Percentiles rank a stretch among this genome's conserved stretches.
Conservation (phyloP, 2,329 filamentous ascomycete species). For the Aspergillus fijiensis region DNA sequence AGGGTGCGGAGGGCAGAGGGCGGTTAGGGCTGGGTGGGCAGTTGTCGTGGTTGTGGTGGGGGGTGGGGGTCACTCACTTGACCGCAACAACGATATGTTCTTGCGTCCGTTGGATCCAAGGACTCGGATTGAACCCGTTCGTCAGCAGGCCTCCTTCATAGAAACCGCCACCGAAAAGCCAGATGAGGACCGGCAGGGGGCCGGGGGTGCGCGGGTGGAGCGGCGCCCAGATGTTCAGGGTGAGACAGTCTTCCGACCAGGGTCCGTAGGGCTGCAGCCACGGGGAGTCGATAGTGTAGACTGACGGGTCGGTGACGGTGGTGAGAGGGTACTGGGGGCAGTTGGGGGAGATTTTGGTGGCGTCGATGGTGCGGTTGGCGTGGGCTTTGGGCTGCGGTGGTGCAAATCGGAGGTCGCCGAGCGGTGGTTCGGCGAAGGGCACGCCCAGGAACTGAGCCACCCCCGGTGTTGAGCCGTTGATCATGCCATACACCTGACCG, state of each 20-base stretch:
- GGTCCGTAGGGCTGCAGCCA: slow-evolving; percentile 3
- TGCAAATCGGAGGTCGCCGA: neutral
- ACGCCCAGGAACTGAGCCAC: slow-evolving; percentile 1
- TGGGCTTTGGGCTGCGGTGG: no score
- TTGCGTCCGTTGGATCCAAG: no score
- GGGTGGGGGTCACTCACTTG: no score
- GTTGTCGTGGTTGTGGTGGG: no score
- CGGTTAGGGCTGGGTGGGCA: no score
- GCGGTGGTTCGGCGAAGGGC: neutral
- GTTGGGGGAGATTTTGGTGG: neutral
- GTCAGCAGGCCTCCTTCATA: no score
- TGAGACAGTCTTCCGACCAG: neutral
- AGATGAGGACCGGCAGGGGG: no score
- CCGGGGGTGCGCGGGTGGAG: neutral
- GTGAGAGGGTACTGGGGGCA: slow-evolving; percentile 1
- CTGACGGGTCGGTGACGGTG: neutral
- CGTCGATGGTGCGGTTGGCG: no score
- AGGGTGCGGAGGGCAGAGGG: no score
- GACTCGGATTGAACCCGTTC: no score
- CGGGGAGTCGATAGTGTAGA: slow-evolving; percentile 1
- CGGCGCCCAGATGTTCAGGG: slow-evolving; percentile 1
- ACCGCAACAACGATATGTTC: no score
- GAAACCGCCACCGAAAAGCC: no score
- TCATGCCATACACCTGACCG: neutral
- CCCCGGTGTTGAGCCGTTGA: slow-evolving; percentile 1